Conservation (phyloP, 2,329 filamentous ascomycete genomes). For the Ilyonectria robusta region DNA sequence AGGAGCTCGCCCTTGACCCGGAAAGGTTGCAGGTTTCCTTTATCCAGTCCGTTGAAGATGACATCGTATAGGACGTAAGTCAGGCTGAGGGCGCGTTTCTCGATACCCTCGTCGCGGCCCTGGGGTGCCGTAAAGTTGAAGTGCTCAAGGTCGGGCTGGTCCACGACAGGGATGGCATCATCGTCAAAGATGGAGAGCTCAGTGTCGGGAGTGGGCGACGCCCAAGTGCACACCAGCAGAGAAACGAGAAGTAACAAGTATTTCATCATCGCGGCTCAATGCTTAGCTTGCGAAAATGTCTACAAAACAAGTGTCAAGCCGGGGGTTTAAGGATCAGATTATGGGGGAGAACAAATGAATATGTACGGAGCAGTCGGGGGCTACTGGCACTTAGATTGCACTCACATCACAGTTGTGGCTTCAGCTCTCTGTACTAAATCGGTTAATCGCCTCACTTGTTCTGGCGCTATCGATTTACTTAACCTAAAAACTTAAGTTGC, state of each 20-base stretch:
- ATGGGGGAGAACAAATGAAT: too few relatives aligned
- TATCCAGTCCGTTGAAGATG: constrained; percentile 17
- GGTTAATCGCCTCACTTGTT: too few relatives aligned
- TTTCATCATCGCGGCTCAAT: constrained; percentile 3
- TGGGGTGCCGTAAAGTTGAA: constrained; percentile 1
- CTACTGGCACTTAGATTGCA: too few relatives aligned
- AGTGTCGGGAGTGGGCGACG: constrained; percentile 10
- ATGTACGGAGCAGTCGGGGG: too few relatives aligned
- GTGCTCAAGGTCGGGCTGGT: constrained; percentile 14
- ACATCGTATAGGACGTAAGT: constrained; percentile 17
- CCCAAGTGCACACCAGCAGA: constrained; percentile 4
- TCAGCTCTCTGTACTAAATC: too few relatives aligned
- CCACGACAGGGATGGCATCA: constrained; percentile 1
- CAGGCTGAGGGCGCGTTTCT: constrained; percentile 20
- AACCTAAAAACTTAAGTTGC: too few relatives aligned
- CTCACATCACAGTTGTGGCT: too few relatives aligned
- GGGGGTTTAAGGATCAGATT: too few relatives aligned
- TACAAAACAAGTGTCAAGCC: too few relatives aligned
- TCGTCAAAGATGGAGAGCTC: constrained; percentile 17
- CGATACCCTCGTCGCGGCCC: constrained; percentile 1
- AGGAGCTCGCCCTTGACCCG: constrained; percentile 16
- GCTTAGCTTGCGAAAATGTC: neutral
- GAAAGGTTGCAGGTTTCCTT: constrained; percentile 20
- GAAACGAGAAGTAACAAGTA: constrained; percentile 4
- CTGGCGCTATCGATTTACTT: too few relatives aligned